Percentiles rank a stretch among this genome's conserved stretches.
phyloP scores from a whole-genome alignment of 257 asterid species.

The Lantana camara region DNA sequence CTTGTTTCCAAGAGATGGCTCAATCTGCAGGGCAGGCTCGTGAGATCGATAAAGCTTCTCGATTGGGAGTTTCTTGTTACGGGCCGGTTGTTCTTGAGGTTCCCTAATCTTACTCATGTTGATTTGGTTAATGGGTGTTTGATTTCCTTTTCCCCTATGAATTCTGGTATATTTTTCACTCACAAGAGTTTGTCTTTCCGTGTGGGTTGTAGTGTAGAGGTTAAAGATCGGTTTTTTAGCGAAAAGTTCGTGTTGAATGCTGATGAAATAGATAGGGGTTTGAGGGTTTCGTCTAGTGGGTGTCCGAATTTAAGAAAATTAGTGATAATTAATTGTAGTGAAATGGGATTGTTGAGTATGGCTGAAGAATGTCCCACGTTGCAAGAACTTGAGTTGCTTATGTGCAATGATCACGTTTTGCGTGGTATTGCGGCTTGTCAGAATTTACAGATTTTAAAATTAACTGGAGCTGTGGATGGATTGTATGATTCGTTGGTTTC shows the following conservation, averaged over 20 bases:
- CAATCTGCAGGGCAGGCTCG: constrained; percentile 69
- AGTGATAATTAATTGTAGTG: constrained; percentile 57
- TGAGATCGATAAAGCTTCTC: constrained; percentile 62
- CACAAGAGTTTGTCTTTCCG: constrained; percentile 43
- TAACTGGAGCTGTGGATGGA: constrained; percentile 55
- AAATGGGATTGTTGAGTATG: constrained; percentile 58
- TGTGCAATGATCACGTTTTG: constrained; percentile 61
- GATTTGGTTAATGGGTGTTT: constrained; percentile 59
- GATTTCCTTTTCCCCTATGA: constrained; percentile 52
- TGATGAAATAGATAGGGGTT: constrained; percentile 59
- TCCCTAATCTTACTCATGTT: constrained; percentile 68
- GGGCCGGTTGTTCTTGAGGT: constrained; percentile 59
- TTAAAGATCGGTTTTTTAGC: constrained; percentile 42
- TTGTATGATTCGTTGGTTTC: constrained; percentile 54
- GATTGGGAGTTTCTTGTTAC: constrained; percentile 71
- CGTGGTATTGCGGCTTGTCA: constrained; percentile 66
- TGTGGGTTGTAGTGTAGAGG: constrained; percentile 39
- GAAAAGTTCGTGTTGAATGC: constrained; percentile 45
- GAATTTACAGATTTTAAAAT: constrained; percentile 60
- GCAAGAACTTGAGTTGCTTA: constrained; percentile 67
- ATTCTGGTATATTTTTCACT: constrained; percentile 51
- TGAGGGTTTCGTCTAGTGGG: constrained; percentile 50
- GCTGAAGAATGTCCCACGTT: constrained; percentile 73
- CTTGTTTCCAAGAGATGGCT: constrained; percentile 82
- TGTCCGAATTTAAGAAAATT: constrained; percentile 59